phyloP scores from a whole-genome alignment of 371 early-diverging fungal genomes.

The Rhizopus sp. region DNA sequence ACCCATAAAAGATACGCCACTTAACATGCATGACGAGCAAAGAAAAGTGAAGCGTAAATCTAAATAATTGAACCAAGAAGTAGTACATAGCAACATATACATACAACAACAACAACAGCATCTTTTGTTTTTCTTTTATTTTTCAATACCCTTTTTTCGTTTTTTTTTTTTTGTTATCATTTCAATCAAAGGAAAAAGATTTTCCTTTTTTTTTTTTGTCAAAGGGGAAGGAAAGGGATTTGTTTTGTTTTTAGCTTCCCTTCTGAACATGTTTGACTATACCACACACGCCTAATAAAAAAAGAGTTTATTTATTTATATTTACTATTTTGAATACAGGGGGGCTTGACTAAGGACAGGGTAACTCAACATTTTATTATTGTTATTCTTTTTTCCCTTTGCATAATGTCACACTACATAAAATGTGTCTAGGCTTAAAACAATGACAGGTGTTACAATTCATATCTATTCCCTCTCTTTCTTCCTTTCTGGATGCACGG shows the following conservation, averaged over 20 bases:
- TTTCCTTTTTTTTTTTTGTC: too few relatives aligned
- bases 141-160: neutral
- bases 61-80: neutral
- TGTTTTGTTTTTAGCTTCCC: too few relatives aligned
- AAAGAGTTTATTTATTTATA: too few relatives aligned
- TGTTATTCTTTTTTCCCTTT: neutral
- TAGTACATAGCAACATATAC: neutral
- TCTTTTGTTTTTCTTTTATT: constrained; percentile 1
- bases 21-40: constrained; percentile 15
- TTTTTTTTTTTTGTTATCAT: neutral
- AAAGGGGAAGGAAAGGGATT: neutral
- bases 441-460: constrained; percentile 2
- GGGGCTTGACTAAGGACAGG: too few relatives aligned
- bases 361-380: too few relatives aligned
- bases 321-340: too few relatives aligned
- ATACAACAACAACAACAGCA: neutral
- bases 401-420: neutral
- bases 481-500: too few relatives aligned
- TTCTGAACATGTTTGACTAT: too few relatives aligned
- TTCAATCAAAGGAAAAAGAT: neutral
- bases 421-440: neutral
- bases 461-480: too few relatives aligned
- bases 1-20: constrained; percentile 11
- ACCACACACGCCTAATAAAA: too few relatives aligned
- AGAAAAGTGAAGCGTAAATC: neutral